Conservation (phyloP, 768 basidiomycete species). For the Trametes cubensis region DNA sequence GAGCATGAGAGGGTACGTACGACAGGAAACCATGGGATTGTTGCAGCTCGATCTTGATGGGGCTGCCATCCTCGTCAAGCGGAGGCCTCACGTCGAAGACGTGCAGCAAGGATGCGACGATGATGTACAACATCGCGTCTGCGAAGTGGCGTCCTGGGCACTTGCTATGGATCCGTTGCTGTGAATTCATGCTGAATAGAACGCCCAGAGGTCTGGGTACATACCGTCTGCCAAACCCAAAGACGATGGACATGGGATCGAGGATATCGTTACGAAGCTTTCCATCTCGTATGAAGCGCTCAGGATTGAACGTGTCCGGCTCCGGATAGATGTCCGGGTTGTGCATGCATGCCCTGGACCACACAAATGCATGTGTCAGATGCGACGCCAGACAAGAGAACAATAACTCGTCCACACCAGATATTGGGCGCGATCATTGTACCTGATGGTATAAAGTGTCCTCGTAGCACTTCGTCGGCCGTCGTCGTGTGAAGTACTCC, state of each 20-base stretch:
- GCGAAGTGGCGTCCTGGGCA: slow-evolving; percentile 26
- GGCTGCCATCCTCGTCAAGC: slow-evolving; percentile 12
- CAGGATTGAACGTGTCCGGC: slow-evolving; percentile 81
- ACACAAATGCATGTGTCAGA: neutral
- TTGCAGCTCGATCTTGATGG: neutral
- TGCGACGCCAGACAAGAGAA: neutral
- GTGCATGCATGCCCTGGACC: slow-evolving; percentile 65
- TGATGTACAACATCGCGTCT: slow-evolving; percentile 19
- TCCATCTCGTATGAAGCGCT: slow-evolving; percentile 54
- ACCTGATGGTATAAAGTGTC: slow-evolving; percentile 29
- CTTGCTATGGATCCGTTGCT: neutral
- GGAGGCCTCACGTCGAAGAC: slow-evolving; percentile 23
- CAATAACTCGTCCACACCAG: slow-evolving; percentile 20
- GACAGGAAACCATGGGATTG: slow-evolving; percentile 7
- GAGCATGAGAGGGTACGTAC: neutral
- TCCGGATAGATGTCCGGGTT: slow-evolving; percentile 86
- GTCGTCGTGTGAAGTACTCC: slow-evolving; percentile 33
- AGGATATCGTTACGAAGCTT: slow-evolving; percentile 69
- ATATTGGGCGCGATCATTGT: slow-evolving; percentile 29
- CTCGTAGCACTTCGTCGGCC: slow-evolving; percentile 26
- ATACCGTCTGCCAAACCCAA: slow-evolving; percentile 32
- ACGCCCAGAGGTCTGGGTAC: neutral
- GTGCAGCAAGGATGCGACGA: slow-evolving; percentile 21
- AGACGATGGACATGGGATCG: slow-evolving; percentile 23
- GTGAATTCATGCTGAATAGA: too few relatives aligned